These are phyloP conservation scores for Fagopyrum esculentum DNA, from an alignment of 148 eudicot species.

Conservation along the genomic window DNA sequence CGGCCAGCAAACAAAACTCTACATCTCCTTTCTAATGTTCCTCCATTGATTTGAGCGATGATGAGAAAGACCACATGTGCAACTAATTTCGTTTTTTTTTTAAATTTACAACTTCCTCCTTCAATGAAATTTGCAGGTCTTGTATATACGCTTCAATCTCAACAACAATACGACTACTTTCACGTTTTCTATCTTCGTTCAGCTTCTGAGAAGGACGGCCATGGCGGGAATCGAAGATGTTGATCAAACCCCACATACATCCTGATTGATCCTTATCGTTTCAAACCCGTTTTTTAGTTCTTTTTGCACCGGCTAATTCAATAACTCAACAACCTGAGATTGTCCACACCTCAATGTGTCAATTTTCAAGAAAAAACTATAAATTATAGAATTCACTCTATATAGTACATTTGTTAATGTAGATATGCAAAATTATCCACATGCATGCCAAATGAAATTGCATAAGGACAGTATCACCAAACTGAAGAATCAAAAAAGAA, in stretches of 20 bases:
- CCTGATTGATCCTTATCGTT: conserved; percentile 66
- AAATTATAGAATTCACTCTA: neutral
- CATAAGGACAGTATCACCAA: neutral
- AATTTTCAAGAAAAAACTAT: neutral
- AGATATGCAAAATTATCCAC: neutral
- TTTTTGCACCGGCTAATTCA: neutral
- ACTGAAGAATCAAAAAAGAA: too few relatives aligned
- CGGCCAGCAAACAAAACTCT: too few relatives aligned
- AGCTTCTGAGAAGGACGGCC: conserved; percentile 55
- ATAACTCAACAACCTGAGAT: neutral
- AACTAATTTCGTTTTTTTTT: too few relatives aligned
- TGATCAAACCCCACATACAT: conserved; percentile 78
- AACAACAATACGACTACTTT: conserved; percentile 45
- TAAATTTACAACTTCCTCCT: too few relatives aligned
- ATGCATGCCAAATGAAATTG: neutral
- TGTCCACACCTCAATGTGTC: neutral
- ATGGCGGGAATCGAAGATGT: conserved; percentile 70
- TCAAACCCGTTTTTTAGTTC: conserved; percentile 19
- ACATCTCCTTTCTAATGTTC: too few relatives aligned
- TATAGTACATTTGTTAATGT: neutral
- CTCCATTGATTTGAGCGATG: too few relatives aligned
- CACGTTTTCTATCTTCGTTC: conserved; percentile 55
- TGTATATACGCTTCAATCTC: conserved; percentile 18
- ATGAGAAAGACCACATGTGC: too few relatives aligned
- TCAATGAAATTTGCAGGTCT: too few relatives aligned